These are phyloP conservation scores for Penicillium lividum DNA, from an alignment of 495 filamentous ascomycete species.

Conservation along the genomic window DNA sequence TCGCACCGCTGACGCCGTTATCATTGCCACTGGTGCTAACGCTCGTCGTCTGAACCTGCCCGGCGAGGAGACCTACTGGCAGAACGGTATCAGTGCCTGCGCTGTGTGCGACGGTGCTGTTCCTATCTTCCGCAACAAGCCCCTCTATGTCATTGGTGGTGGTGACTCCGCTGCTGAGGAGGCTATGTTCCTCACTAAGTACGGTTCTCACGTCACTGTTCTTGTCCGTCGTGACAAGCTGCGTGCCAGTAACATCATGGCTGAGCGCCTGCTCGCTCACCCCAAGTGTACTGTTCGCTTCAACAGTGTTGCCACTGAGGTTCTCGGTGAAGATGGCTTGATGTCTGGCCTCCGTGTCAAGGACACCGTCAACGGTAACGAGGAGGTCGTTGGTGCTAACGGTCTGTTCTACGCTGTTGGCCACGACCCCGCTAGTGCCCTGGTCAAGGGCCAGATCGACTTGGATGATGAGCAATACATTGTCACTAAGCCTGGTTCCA, in stretches of 20 bases:
- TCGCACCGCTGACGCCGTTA: constrained; percentile 84
- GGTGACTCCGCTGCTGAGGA: constrained; percentile 98
- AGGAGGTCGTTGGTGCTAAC: constrained; percentile 81
- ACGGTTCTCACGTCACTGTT: constrained; percentile 91
- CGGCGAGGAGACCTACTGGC: constrained; percentile 96
- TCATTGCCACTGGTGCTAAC: constrained; percentile 94
- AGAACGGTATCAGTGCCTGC: constrained; percentile 93
- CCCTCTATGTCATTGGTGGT: constrained; percentile 91
- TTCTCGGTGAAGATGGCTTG: constrained; percentile 79
- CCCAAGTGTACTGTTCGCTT: constrained; percentile 88
- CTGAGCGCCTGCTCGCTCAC: constrained; percentile 74
- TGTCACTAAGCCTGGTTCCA: constrained; percentile 83
- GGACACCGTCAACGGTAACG: constrained; percentile 73
- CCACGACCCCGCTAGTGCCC: constrained; percentile 85
- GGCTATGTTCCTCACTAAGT: constrained; percentile 96
- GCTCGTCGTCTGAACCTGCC: constrained; percentile 77
- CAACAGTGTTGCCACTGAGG: constrained; percentile 77
- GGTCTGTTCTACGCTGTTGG: constrained; percentile 98
- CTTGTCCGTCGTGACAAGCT: constrained; percentile 85
- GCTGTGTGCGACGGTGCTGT: constrained; percentile 97
- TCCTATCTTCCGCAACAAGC: constrained; percentile 96
- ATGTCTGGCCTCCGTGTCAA: constrained; percentile 84
- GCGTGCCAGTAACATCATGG: constrained; percentile 89
- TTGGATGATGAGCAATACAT: constrained; percentile 89
- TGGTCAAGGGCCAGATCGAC: constrained; percentile 86